These are phyloP conservation scores for Tieghemostelium lacteum DNA, from an alignment of 78 protist genomes.

Conservation along the genomic window DNA sequence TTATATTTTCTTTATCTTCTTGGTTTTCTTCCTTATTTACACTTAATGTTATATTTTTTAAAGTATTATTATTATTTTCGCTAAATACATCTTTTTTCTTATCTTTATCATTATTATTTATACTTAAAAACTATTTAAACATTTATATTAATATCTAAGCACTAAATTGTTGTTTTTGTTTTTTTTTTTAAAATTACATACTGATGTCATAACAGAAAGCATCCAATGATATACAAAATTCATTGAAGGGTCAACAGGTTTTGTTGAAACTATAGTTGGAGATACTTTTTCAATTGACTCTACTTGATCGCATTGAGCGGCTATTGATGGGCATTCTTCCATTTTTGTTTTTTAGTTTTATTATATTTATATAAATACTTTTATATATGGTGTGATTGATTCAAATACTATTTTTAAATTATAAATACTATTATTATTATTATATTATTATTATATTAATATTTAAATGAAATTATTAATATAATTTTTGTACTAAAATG, in stretches of 20 bases:
- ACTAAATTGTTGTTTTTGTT: background rate
- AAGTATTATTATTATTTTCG: constrained; percentile 4
- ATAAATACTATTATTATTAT: too few species aligned
- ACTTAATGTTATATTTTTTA: background rate
- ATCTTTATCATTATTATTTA: constrained; percentile 9
- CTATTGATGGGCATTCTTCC: constrained; percentile 46
- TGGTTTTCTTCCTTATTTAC: too few species aligned
- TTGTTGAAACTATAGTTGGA: constrained; percentile 19
- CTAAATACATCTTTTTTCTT: background rate
- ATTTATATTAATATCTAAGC: background rate
- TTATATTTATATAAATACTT: too few species aligned
- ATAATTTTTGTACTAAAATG: too few species aligned
- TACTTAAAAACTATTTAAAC: background rate
- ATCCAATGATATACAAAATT: constrained; percentile 73
- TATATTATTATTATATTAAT: too few species aligned
- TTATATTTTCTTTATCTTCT: too few species aligned
- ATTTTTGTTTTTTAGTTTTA: background rate
- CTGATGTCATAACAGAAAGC: constrained; percentile 72
- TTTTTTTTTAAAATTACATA: constrained; percentile 10
- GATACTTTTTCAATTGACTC: constrained; percentile 29
- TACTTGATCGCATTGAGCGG: constrained; percentile 23
- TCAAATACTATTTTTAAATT: too few species aligned
- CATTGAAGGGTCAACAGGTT: constrained; percentile 64
- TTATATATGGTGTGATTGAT: background rate
- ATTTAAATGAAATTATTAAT: too few species aligned